Evolutionary conservation across 345 rosid genomes (phyloP).

Genomic region (Odontarrhena argentea): DNA sequence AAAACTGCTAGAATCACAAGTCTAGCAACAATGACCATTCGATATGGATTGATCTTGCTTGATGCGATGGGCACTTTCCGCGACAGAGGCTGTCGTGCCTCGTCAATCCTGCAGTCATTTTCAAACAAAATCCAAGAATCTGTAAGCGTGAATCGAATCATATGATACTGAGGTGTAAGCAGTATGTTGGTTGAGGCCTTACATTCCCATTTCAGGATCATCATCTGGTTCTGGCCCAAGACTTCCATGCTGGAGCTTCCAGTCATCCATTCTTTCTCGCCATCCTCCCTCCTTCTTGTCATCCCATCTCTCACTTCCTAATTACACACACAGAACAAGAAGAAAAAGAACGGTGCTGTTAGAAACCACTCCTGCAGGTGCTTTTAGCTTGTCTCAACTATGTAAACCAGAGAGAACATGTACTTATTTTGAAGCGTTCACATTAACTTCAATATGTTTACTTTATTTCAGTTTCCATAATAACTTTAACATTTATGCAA

Average conservation of each 20-base stretch:
- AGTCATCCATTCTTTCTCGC: constrained; percentile 91
- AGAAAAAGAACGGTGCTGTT: background rate
- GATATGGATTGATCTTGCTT: constrained; percentile 86
- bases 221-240: constrained; percentile 81
- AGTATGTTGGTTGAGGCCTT: constrained; percentile 18
- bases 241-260: constrained; percentile 89
- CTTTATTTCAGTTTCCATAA: background rate
- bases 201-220: constrained; percentile 80
- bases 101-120: constrained; percentile 66
- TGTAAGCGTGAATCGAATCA: constrained; percentile 22
- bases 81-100: constrained; percentile 89
- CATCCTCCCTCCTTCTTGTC: constrained; percentile 86
- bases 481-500: background rate
- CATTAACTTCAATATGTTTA: background rate
- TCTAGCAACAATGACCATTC: constrained; percentile 93
- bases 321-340: background rate
- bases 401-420: too few species aligned
- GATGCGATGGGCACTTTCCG: constrained; percentile 97
- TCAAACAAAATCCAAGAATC: constrained; percentile 6
- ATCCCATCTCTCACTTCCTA: constrained; percentile 84
- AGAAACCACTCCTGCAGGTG: constrained; percentile 12
- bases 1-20: constrained; percentile 77
- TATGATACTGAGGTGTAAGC: background rate
- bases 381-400: background rate
- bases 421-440: background rate